Evolutionary conservation across 768 basidiomycete genomes (phyloP).

Genomic region (Tephrocybe sp.): DNA sequence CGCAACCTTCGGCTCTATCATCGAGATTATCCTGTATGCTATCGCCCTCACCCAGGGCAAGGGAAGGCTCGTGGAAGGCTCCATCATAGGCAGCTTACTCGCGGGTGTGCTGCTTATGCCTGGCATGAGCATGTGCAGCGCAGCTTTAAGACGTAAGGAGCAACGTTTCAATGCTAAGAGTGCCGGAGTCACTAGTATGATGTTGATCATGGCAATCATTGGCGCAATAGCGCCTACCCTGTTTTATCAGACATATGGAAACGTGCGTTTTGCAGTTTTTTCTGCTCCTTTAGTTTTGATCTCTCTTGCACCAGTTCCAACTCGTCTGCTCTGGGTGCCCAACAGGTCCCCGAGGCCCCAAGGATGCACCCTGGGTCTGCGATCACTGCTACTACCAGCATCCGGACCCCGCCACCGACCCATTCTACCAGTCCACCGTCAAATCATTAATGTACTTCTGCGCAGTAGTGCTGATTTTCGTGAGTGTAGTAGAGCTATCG

Average conservation of each 20-base stretch:
- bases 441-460: slow-evolving; percentile 97
- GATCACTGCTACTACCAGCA: slow-evolving; percentile 94
- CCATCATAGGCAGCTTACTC: slow-evolving; percentile 91
- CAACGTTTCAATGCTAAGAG: slow-evolving; percentile 99
- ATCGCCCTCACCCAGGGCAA: slow-evolving; percentile 91
- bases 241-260: slow-evolving; percentile 98
- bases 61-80: slow-evolving; percentile 94
- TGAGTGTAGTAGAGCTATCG: slow-evolving; percentile 41
- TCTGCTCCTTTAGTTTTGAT: slow-evolving; percentile 1
- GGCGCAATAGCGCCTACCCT: slow-evolving; percentile 93
- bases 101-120: slow-evolving; percentile 98
- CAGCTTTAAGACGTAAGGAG: slow-evolving; percentile 88
- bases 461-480: slow-evolving; percentile 85
- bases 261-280: slow-evolving; percentile 55
- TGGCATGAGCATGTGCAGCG: slow-evolving; percentile 92
- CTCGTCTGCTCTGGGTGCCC: slow-evolving; percentile 85
- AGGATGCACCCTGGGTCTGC: slow-evolving; percentile 74
- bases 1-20: slow-evolving; percentile 97
- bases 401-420: slow-evolving; percentile 88
- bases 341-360: slow-evolving; percentile 33
- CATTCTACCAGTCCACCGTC: slow-evolving; percentile 96
- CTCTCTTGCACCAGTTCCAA: slow-evolving; percentile 63
- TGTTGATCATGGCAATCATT: slow-evolving; percentile 99
- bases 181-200: slow-evolving; percentile 97
- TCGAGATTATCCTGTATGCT: slow-evolving; percentile 91